Evolutionary conservation across 129 eudicot genomes (phyloP), one percentile per base, ranked within the genome.

Genomic region (Logfia minima): DNA sequence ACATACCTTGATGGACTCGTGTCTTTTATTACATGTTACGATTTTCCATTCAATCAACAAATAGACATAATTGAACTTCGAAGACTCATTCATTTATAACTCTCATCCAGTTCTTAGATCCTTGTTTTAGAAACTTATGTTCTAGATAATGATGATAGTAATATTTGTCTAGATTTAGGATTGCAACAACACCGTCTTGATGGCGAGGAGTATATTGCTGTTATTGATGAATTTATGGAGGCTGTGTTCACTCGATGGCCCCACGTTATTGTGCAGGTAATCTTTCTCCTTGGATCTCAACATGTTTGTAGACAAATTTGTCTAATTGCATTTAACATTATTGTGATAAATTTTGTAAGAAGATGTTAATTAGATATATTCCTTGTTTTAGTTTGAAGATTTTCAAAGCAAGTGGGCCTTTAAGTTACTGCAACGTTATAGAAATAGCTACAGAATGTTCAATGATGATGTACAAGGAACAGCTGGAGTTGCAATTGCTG

Each of bases 401-500:
- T 90, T 93, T 79, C 98, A 93, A 83, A 93, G 96, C 83, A 93
- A 93, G 83, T 93, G 98, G 98, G 98, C 98, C 31, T 90, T 89
- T 84, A 93, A 86, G 83, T 83, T 93, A 60, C 75, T 93, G 81
- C 97, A 93, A 85, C 96, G 98, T 35, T 93, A 93, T 63, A 90
- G 98, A 82, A 77, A 86, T 41, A 84, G 79, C 71, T 93, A 90
- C 88, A 87, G 96, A 89, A 93, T 90, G 98, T 90, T 93, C 72
- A 93, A 93, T 80, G 98, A 90, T 86, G 98, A 93, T 78, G 98
- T 93, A 28, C 87, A 94, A 93, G 98, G 98, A 82, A 94, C 98
- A 35, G 96, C 97, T 62, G 98, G 98, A 55, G 98, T 94, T 86
- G 98, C 98, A 53, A 88, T 89, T 86, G 98, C 98, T 81, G 98